A percentile compares a stretch with the other conserved stretches of the same genome.
phyloP scores from a whole-genome alignment of 1,139 yeast species.

The Kodamaea fungicola region DNA sequence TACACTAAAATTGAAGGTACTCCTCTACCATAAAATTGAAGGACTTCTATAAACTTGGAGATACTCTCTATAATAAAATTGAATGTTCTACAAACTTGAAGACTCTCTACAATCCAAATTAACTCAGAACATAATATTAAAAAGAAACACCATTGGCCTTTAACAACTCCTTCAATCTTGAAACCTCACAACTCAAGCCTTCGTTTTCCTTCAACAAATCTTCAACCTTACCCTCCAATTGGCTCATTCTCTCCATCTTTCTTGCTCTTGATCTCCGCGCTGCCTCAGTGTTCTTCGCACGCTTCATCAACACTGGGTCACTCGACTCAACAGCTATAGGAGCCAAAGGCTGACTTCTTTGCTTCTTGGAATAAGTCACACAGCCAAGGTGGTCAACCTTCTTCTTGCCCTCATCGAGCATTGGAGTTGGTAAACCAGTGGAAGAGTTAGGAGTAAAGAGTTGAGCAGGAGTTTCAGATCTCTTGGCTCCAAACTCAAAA shows the following conservation, averaged over 20 bases:
- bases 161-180: slow-evolving; percentile 51
- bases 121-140: background rate
- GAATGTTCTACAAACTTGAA: no score
- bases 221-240: slow-evolving; percentile 76
- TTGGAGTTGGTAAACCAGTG: slow-evolving; percentile 34
- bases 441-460: slow-evolving; percentile 34
- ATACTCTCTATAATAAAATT: no score
- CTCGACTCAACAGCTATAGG: slow-evolving; percentile 60
- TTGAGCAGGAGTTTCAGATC: slow-evolving; percentile 13
- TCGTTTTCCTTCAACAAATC: slow-evolving; percentile 54
- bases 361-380: slow-evolving; percentile 62
- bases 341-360: slow-evolving; percentile 54
- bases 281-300: slow-evolving; percentile 96
- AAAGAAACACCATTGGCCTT: slow-evolving; percentile 8
- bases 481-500: slow-evolving; percentile 19
- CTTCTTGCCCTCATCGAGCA: slow-evolving; percentile 13
- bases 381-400: slow-evolving; percentile 60
- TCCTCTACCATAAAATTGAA: no score
- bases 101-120: background rate
- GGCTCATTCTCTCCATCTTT: slow-evolving; percentile 83
- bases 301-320: slow-evolving; percentile 71
- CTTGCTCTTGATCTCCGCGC: slow-evolving; percentile 95
- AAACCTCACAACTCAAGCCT: slow-evolving; percentile 56
- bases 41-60: no score
- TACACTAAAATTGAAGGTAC: no score